Conservation (phyloP, 441 rosid species). For the Adansonia rubrostipa region DNA sequence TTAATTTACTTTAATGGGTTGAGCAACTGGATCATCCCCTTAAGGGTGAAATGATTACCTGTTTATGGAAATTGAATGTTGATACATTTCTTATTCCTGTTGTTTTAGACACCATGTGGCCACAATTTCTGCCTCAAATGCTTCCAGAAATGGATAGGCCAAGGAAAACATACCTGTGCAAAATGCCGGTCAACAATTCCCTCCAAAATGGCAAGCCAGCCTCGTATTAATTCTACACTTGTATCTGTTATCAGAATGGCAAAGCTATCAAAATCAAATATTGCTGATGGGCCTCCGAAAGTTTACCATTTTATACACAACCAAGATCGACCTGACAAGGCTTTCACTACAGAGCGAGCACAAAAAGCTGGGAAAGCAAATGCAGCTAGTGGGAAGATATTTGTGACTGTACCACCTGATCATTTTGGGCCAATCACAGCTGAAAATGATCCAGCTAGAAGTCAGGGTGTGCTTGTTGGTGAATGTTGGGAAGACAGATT, state of each 20-base stretch:
- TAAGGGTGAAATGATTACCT: neutral
- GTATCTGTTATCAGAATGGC: conserved; percentile 80
- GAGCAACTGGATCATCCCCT: neutral
- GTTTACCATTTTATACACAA: conserved; percentile 58
- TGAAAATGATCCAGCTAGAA: conserved; percentile 76
- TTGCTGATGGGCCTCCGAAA: conserved; percentile 32
- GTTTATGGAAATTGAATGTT: neutral
- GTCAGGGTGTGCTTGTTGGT: conserved; percentile 82
- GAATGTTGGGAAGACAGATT: conserved; percentile 74
- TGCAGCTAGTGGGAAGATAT: conserved; percentile 84
- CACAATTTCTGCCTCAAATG: conserved; percentile 87
- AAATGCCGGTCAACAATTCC: conserved; percentile 70
- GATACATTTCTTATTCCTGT: conserved; percentile 17
- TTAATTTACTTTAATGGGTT: neutral
- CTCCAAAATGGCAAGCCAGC: conserved; percentile 53
- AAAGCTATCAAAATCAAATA: conserved; percentile 44
- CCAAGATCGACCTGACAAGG: conserved; percentile 75
- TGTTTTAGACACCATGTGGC: conserved; percentile 84
- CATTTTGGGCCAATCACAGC: conserved; percentile 89
- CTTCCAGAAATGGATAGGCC: conserved; percentile 71
- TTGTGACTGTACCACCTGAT: conserved; percentile 70
- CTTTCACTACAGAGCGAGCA: conserved; percentile 81
- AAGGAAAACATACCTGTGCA: conserved; percentile 63
- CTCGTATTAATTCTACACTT: conserved; percentile 70
- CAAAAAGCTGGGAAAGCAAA: conserved; percentile 75